Evolutionary conservation across 306 rosid species (phyloP), one percentile per base, ranked within the genome.

Genomic region (Parietaria judaica): DNA sequence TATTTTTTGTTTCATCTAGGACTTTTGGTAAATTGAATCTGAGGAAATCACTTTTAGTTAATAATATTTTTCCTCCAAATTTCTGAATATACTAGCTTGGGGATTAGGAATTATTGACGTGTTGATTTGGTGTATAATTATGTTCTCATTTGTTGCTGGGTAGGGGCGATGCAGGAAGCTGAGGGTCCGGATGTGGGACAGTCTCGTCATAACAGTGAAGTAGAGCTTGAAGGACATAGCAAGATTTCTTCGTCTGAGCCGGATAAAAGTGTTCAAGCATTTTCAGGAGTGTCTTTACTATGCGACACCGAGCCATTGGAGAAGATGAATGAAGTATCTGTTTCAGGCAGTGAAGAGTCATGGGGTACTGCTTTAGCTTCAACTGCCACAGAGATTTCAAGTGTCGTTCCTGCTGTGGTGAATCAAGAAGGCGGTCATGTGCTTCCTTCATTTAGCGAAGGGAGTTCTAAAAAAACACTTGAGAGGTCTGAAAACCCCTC

Each of bases 151-250:
- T 84, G 76, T 84, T 84, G 70, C 86, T 88, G 83, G 96, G 71
- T 85, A 87, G 95, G 96, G 82, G 74, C 86, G 79, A 85, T 84
- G 96, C 96, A 83, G 95, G 95, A 84, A 76, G 84, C 80, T 78
- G 80, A 76, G 63, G 82, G 83, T 78, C 72, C 72, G 78, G 89
- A 66, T 62, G 52, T 56, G 66, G 70, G 37, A 64, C 75, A 80
- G 62, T 75, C 74, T 65, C 39, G 51, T 77, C 72, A 54, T 63
- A 66, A 53, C 71, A 17, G 62, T 58, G 84, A 63, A 78, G 55
- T 74, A 67, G 66, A 72, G 67, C 64, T 65, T 56, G 78, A 63
- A 69, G 82, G 71, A 70, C 82, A 73, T 58, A 49, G 23, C 75
- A 77, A 70, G 64, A 63, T 65, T 80, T 58, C 67, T 54, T 54